These are phyloP conservation scores for Caloboletus firmus DNA, from an alignment of 1,284 basidiomycete species.

Conservation along the genomic window DNA sequence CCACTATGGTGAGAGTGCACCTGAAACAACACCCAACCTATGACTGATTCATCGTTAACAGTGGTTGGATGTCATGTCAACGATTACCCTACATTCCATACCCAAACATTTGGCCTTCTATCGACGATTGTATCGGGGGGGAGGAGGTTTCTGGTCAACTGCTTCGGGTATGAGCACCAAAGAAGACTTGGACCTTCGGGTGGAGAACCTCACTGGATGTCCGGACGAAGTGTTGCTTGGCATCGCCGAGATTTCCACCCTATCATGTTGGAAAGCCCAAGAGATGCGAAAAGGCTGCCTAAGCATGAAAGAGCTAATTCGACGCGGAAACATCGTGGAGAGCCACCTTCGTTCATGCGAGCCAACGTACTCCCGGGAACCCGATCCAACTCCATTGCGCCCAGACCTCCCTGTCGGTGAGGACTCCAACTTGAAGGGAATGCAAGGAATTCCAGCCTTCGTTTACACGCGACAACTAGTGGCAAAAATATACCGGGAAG, in stretches of 20 bases:
- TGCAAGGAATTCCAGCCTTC: constrained; percentile 23
- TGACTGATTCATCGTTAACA: constrained; percentile 32
- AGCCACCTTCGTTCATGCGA: constrained; percentile 50
- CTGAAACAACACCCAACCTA: constrained; percentile 2
- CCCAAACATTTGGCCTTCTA: constrained; percentile 69
- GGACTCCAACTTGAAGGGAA: constrained; percentile 27
- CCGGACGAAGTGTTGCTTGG: constrained; percentile 73
- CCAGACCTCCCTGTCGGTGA: constrained; percentile 38
- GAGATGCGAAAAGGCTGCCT: constrained; percentile 60
- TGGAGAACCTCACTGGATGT: constrained; percentile 71
- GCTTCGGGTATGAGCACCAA: constrained; percentile 25
- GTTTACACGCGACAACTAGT: constrained; percentile 50
- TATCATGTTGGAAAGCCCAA: constrained; percentile 74
- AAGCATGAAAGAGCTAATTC: constrained; percentile 68
- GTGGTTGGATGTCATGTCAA: constrained; percentile 77
- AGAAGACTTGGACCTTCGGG: constrained; percentile 45
- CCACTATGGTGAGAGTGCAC: constrained; percentile 59
- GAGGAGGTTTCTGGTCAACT: constrained; percentile 40
- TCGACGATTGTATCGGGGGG: constrained; percentile 52
- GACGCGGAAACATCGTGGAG: constrained; percentile 66
- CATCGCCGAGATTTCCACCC: constrained; percentile 67
- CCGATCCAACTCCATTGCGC: constrained; percentile 40
- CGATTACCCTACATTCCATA: constrained; percentile 56
- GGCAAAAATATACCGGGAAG: constrained; percentile 64
- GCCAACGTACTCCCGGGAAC: constrained; percentile 28